Evolutionary conservation across 805 yeast genomes (phyloP).

Genomic region (Diddensiella santjacobensis): DNA sequence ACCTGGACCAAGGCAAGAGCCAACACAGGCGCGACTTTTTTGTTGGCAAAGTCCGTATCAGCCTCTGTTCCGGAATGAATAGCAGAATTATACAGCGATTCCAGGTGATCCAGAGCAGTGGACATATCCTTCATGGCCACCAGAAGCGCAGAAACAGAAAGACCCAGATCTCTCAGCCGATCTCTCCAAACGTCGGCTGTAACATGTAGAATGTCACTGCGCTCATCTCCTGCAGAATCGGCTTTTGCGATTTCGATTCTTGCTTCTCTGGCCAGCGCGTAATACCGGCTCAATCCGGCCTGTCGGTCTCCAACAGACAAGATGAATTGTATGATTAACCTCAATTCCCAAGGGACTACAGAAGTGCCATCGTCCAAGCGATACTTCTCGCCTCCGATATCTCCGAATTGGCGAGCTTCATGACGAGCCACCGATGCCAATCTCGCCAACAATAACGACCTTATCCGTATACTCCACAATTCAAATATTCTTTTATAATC

Average conservation of each 20-base stretch:
- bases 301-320: conserved; percentile 35
- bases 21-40: conserved; percentile 17
- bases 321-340: conserved; percentile 31
- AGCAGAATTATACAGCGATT: conserved; percentile 18
- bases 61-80: not conserved
- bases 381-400: conserved; percentile 26
- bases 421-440: conserved; percentile 32
- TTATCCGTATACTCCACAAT: conserved; percentile 31
- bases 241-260: conserved; percentile 23
- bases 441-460: conserved; percentile 28
- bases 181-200: conserved; percentile 18
- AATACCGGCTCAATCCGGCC: conserved; percentile 31
- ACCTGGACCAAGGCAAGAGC: conserved; percentile 25
- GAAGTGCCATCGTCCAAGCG: conserved; percentile 22
- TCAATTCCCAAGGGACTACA: conserved; percentile 33
- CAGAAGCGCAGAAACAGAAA: conserved; percentile 32
- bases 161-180: conserved; percentile 30
- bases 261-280: conserved; percentile 35
- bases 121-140: conserved; percentile 32
- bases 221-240: not conserved
- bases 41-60: conserved; percentile 8
- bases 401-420: conserved; percentile 28
- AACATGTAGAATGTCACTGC: not conserved
- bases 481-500: conserved; percentile 22
- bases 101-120: conserved; percentile 32